Conservation (phyloP, 2,329 filamentous ascomycete species). For the Dothiorella sarmentorum region DNA sequence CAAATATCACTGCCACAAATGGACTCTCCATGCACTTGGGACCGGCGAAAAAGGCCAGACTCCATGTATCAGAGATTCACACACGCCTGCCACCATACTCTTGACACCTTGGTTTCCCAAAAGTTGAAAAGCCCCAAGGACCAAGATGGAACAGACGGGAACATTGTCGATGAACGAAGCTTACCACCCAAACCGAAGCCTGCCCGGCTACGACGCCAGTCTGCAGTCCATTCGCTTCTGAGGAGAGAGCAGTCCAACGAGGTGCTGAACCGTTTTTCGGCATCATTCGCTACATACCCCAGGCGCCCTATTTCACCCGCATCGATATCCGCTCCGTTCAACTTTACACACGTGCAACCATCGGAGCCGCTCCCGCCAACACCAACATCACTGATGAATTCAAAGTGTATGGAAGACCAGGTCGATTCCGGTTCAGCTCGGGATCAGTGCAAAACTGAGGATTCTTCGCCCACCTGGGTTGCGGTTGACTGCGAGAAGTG, state of each 20-base stretch:
- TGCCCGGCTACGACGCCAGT: conserved; percentile 4
- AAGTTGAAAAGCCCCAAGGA: neutral
- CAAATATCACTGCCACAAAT: neutral
- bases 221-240: conserved; percentile 3
- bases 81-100: neutral
- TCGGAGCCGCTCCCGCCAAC: neutral
- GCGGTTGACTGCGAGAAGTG: conserved; percentile 5
- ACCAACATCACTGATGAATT: neutral
- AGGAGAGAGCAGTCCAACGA: conserved; percentile 6
- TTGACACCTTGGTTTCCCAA: neutral
- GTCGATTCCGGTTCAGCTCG: neutral
- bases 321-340: neutral
- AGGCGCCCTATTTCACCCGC: neutral
- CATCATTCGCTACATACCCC: neutral
- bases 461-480: conserved; percentile 3
- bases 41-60: neutral
- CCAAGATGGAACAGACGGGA: neutral
- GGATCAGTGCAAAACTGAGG: neutral
- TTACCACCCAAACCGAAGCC: neutral
- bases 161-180: neutral
- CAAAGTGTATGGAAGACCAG: neutral
- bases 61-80: conserved; percentile 4
- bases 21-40: neutral
- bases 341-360: neutral
- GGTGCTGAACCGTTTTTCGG: conserved; percentile 2